These are phyloP conservation scores for Mycogone perniciosa DNA, from an alignment of 2,329 filamentous ascomycete species.

Conservation along the genomic window DNA sequence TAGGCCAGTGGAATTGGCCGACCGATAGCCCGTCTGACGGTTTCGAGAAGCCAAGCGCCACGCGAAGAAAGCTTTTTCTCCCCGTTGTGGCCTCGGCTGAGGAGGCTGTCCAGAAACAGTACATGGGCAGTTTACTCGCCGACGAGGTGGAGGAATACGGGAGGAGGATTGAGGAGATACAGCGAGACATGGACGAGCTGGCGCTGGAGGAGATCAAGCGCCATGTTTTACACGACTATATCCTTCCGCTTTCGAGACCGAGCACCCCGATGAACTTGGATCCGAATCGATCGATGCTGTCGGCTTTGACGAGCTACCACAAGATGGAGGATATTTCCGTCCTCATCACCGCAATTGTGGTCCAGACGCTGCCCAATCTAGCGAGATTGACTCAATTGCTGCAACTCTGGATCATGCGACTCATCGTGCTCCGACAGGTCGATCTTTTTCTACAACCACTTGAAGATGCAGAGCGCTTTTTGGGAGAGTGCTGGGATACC, in stretches of 20 bases:
- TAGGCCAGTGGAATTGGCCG: slow-evolving; percentile 56
- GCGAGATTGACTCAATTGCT: slow-evolving; percentile 68
- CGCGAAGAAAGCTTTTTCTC: slow-evolving; percentile 33
- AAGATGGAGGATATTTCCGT: slow-evolving; percentile 86
- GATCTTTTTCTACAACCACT: slow-evolving; percentile 63
- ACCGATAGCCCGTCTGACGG: slow-evolving; percentile 42
- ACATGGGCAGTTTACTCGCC: slow-evolving; percentile 65
- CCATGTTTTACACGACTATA: slow-evolving; percentile 77
- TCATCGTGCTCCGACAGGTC: slow-evolving; percentile 67
- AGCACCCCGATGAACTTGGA: slow-evolving; percentile 28
- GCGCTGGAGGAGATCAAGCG: slow-evolving; percentile 84
- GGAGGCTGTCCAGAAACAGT: slow-evolving; percentile 30
- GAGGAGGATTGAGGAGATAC: slow-evolving; percentile 66
- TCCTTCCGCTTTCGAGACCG: slow-evolving; percentile 45
- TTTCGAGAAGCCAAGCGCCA: slow-evolving; percentile 44
- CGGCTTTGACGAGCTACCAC: slow-evolving; percentile 48
- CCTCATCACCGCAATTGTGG: slow-evolving; percentile 80
- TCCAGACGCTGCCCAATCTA: slow-evolving; percentile 80
- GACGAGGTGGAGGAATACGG: slow-evolving; percentile 63
- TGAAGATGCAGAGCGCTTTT: slow-evolving; percentile 56
- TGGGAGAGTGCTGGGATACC: slow-evolving; percentile 61
- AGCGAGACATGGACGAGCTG: slow-evolving; percentile 59
- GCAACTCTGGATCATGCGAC: slow-evolving; percentile 68
- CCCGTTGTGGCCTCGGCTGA: slow-evolving; percentile 17
- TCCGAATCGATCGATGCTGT: slow-evolving; percentile 28